Percentiles rank a stretch among this genome's conserved stretches.
Evolutionary conservation across 1,284 basidiomycete genomes (phyloP).

Genomic region (Rugiboletus extremiorientalis): DNA sequence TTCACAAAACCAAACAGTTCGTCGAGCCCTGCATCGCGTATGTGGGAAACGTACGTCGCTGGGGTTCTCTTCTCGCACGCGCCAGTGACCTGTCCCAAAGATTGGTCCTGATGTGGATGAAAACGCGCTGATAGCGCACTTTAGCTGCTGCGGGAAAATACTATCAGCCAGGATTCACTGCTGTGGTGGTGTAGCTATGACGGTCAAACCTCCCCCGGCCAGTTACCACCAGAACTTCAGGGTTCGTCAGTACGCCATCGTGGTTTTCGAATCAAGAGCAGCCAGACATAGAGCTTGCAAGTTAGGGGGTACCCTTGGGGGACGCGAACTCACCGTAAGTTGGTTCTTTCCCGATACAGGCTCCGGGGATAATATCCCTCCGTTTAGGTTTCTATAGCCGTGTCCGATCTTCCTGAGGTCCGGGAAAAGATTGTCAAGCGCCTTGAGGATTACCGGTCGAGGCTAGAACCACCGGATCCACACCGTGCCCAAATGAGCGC

Average conservation of each 20-base stretch:
- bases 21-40: slow-evolving; percentile 41
- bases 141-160: slow-evolving; percentile 46
- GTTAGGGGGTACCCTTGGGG: slow-evolving; percentile 42
- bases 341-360: neutral
- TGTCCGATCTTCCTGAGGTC: slow-evolving; percentile 54
- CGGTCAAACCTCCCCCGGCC: slow-evolving; percentile 27
- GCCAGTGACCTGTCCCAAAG: slow-evolving; percentile 18
- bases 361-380: neutral
- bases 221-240: slow-evolving; percentile 26
- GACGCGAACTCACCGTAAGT: slow-evolving; percentile 42
- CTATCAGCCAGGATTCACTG: slow-evolving; percentile 45
- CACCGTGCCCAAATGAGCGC: slow-evolving; percentile 29
- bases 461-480: slow-evolving; percentile 18
- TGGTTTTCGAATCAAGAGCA: slow-evolving; percentile 41
- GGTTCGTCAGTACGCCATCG: slow-evolving; percentile 51
- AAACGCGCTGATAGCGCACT: slow-evolving; percentile 37
- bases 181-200: slow-evolving; percentile 44
- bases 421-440: slow-evolving; percentile 38
- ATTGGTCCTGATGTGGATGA: slow-evolving; percentile 37
- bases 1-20: slow-evolving; percentile 3
- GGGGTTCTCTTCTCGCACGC: neutral
- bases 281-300: slow-evolving; percentile 43
- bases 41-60: slow-evolving; percentile 57
- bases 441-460: slow-evolving; percentile 23
- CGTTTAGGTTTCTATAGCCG: slow-evolving; percentile 42